phyloP scores from a whole-genome alignment of 345 rosid species.

The Eucalyptus marginata region DNA sequence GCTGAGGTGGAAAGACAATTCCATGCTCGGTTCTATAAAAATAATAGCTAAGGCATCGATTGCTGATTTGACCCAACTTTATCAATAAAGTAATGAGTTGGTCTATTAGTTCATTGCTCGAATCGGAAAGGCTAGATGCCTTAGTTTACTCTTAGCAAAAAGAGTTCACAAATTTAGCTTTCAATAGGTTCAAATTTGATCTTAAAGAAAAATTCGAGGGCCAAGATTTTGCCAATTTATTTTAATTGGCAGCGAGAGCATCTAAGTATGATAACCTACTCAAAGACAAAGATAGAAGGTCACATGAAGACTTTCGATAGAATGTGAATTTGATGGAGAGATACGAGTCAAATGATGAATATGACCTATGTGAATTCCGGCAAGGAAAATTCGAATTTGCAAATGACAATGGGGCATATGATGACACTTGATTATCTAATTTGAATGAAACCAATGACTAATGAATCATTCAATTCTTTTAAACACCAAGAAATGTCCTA shows the following conservation, averaged over 20 bases:
- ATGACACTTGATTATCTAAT: no score
- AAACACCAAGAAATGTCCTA: not conserved
- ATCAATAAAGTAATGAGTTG: fast-evolving
- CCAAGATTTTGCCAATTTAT: no score
- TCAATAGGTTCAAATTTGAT: not conserved
- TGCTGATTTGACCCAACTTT: not conserved
- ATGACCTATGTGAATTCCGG: fast-evolving
- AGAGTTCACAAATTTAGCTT: not conserved
- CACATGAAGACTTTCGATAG: not conserved
- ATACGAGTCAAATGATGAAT: not conserved
- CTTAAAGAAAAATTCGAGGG: not conserved
- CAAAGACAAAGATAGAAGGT: not conserved
- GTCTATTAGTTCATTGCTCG: not conserved
- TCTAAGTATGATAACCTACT: not conserved
- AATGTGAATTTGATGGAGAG: not conserved
- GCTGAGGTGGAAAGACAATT: not conserved
- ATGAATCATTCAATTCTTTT: no score
- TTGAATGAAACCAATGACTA: no score
- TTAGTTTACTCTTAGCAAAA: not conserved
- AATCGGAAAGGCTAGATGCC: not conserved
- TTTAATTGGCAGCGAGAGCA: not conserved
- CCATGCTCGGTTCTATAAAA: not conserved
- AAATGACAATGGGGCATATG: not conserved
- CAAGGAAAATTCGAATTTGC: not conserved
- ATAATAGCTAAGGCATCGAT: not conserved